Evolutionary conservation across 2,329 filamentous ascomycete genomes (phyloP), one percentile per base, ranked within the genome.

Genomic region (Curvularia sp.): DNA sequence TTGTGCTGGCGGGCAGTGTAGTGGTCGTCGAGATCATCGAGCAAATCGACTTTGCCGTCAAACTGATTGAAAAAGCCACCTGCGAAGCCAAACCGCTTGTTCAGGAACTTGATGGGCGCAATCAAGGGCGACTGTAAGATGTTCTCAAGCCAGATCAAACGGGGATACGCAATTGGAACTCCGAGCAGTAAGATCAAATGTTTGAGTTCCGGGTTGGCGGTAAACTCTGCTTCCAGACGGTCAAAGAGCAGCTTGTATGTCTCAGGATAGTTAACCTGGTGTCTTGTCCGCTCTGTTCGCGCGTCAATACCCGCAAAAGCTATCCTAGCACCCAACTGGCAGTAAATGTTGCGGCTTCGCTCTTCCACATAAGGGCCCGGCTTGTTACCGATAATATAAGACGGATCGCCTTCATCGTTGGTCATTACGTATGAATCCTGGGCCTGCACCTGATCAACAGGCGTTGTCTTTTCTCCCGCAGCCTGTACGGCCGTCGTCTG

Each of bases 131-230:
- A 96, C 15, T 86, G 85, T 67, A 98, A 86, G 57, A 97, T 90
- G 71, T 97, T 97, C 75, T 98, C 94, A 4, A 97, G 84, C 94
- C 94, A 97, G n/a, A 93, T 95, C 53, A 97, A 83, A 67, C 94
- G 92, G 1, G 83, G 83, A 63, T 85, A 83, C 1, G 81, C 81
- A 67, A 96, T 94, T 0, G 93, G 91, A 22, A 91, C 87, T 55
- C 89, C 90, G 2, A 89, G 79, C 10, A 89, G 77, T 22, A 89
- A 76, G 39, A 89, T 80, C 22, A 89, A 72, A 69, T 89, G 87
- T 76, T 86, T 88, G 71, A 89, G 84, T 18, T 84, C 80, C 28
- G 81, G 82, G 55, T 84, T 82, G 0, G 79, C 81, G 0, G 75
- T 69, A 10, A 88, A 77, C 62, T 88, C 85, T 10, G 76, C 73